Evolutionary conservation across 208 protist species (phyloP), one percentile per base, ranked within the genome.

Genomic region (Leishmania guyanensis): DNA sequence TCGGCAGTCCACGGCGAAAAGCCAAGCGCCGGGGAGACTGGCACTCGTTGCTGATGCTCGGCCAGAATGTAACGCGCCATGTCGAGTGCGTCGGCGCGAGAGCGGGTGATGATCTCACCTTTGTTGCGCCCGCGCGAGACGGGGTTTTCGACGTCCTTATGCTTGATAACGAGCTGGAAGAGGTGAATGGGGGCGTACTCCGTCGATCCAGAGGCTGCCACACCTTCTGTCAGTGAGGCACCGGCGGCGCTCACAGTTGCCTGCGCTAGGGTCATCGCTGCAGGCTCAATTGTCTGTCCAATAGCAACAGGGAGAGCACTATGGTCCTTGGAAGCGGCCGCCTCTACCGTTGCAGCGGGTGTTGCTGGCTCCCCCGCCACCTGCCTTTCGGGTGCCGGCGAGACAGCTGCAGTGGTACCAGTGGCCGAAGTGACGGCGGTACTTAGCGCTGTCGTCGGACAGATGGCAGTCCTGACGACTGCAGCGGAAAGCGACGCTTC

Each of bases 101-200:
- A 93, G 53, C 95, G 93, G 4, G 93, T 97, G 80, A 98, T 93
- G 51, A 87, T 79, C 79, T 98, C 92, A 14, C 91, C 91, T 62
- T 94, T 94, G 79, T 93, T 93, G 54, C 82, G 86, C 20, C 86
- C 89, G 20, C 89, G 86, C 5, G 90, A 95, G 36, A 94, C 75
- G 26, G 92, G 93, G 43, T 94, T 91, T 20, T 90, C 84, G 22
- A 94, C 88, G 77, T 97, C 90, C 75, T 96, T 96, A 90, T 98
- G 95, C 75, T 98, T 98, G 66, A 98, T 89, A 33, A 98, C 88
- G 20, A 98, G 84, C 60, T 98, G 95, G 54, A 91, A 97, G 33
- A 97, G 86, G 56, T 95, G 91, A 46, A 90, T 83, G 17, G 75
- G 72, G 12, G 39, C n/a, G 10, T 36, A 53, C 69, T 54, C 69